Evolutionary conservation across 805 yeast species (phyloP).

Genomic region (Metschnikowia cubensis): DNA sequence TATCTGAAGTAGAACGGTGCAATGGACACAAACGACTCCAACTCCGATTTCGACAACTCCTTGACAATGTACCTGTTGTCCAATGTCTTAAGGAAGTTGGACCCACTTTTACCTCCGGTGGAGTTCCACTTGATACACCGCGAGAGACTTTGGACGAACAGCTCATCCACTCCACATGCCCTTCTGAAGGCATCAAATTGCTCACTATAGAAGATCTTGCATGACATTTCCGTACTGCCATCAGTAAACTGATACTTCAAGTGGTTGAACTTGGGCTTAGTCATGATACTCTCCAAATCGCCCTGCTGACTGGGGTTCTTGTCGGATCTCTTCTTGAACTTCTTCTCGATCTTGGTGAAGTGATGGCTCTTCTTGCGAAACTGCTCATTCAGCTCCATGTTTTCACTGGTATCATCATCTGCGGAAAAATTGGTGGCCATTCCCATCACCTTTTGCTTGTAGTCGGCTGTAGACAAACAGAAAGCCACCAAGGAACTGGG

Average conservation of each 20-base stretch:
- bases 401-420: slow-evolving; percentile 15
- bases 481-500: slow-evolving; percentile 94
- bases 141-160: slow-evolving; percentile 83
- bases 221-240: slow-evolving; percentile 75
- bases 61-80: slow-evolving; percentile 89
- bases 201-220: slow-evolving; percentile 92
- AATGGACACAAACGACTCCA: slow-evolving; percentile 90
- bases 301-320: slow-evolving; percentile 22
- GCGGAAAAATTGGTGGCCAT: slow-evolving; percentile 21
- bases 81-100: slow-evolving; percentile 85
- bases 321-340: slow-evolving; percentile 31
- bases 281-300: slow-evolving; percentile 63
- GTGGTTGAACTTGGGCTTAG: slow-evolving; percentile 83
- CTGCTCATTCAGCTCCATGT: slow-evolving; percentile 25
- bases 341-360: slow-evolving; percentile 40
- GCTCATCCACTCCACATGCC: slow-evolving; percentile 72
- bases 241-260: slow-evolving; percentile 89
- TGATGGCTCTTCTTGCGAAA: slow-evolving; percentile 32
- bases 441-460: slow-evolving; percentile 55
- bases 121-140: slow-evolving; percentile 96
- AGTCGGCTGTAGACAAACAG: slow-evolving; percentile 82
- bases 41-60: slow-evolving; percentile 80
- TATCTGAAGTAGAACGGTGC: slow-evolving; percentile 97
- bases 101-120: slow-evolving; percentile 94
- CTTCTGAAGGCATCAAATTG: slow-evolving; percentile 92